Evolutionary conservation across 2,329 filamentous ascomycete species (phyloP).

Genomic region (Metarhizium brunneum): DNA sequence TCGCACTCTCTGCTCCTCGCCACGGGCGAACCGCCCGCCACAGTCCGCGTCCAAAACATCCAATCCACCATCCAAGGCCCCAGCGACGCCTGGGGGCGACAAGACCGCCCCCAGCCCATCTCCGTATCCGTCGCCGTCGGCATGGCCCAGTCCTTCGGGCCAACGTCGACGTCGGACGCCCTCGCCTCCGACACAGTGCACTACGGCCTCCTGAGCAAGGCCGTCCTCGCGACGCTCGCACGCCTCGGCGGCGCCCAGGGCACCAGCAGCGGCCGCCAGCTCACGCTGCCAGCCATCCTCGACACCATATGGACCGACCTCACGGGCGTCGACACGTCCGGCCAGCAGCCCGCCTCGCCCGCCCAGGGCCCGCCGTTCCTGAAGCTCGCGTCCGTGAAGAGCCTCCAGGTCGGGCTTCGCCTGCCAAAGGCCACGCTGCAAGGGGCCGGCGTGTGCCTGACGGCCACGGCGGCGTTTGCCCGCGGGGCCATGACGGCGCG

Average conservation of each 20-base stretch:
- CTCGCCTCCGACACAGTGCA: constrained; percentile 65
- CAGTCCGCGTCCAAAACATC: constrained; percentile 54
- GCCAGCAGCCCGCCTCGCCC: constrained; percentile 1
- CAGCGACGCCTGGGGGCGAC: constrained; percentile 60
- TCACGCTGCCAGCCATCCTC: constrained; percentile 18
- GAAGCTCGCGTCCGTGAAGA: constrained; percentile 26
- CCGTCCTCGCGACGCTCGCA: constrained; percentile 41
- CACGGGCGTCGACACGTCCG: constrained; percentile 15
- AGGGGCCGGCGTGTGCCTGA: constrained; percentile 49
- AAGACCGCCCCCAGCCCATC: constrained; percentile 49
- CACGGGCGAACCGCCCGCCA: constrained; percentile 24
- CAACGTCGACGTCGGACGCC: constrained; percentile 48
- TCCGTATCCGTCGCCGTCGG: constrained; percentile 50
- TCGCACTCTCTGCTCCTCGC: constrained; percentile 3
- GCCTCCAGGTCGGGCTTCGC: constrained; percentile 41
- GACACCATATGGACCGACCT: constrained; percentile 23
- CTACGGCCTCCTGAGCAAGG: constrained; percentile 63
- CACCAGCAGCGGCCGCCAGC: not conserved
- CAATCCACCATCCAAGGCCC: constrained; percentile 45
- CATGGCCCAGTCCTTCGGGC: constrained; percentile 45
- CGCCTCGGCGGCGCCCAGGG: constrained; percentile 9
- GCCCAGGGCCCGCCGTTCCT: constrained; percentile 18
- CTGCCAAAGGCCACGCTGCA: constrained; percentile 62
- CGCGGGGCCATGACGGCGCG: constrained; percentile 14
- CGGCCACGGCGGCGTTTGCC: constrained; percentile 32